phyloP scores from a whole-genome alignment of 2,329 filamentous ascomycete genomes.

The Pseudogymnoascus sp. region DNA sequence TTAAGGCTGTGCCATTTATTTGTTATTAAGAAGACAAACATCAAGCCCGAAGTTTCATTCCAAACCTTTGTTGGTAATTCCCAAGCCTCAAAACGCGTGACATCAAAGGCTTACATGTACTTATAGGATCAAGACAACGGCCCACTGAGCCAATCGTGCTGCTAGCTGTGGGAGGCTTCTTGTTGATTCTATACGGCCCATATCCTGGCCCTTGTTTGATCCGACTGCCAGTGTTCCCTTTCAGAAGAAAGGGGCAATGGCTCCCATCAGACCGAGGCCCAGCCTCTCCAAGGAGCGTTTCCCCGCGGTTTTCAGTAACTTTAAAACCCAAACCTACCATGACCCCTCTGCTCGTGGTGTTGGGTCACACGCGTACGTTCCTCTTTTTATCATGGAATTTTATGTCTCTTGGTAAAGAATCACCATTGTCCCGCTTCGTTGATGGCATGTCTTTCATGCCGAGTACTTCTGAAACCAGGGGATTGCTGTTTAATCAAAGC shows the following conservation, averaged over 20 bases:
- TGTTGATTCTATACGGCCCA: not conserved
- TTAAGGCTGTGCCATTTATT: not conserved
- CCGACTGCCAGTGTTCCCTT: not conserved
- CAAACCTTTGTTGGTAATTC: not conserved
- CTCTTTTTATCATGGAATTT: not conserved
- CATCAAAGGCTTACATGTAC: not conserved
- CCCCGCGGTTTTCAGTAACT: conserved; percentile 52
- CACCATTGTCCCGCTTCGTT: not conserved
- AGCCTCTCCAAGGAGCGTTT: conserved; percentile 64
- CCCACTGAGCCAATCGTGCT: not conserved
- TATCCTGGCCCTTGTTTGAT: not conserved
- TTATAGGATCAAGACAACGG: not conserved
- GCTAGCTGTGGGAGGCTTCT: not conserved
- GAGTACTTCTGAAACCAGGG: not conserved
- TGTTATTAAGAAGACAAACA: not conserved
- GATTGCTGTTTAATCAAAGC: not conserved
- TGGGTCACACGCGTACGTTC: conserved; percentile 47
- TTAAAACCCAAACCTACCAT: conserved; percentile 64
- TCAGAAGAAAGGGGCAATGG: conserved; percentile 14
- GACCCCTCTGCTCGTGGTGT: conserved; percentile 47
- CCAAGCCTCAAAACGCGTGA: not conserved
- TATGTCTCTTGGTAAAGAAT: not conserved
- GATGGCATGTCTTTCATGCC: not conserved
- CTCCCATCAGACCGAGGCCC: conserved; percentile 35
- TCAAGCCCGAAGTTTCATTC: not conserved